Evolutionary conservation across 179 eudicot species (phyloP).

Genomic region (Nepenthes alata): DNA sequence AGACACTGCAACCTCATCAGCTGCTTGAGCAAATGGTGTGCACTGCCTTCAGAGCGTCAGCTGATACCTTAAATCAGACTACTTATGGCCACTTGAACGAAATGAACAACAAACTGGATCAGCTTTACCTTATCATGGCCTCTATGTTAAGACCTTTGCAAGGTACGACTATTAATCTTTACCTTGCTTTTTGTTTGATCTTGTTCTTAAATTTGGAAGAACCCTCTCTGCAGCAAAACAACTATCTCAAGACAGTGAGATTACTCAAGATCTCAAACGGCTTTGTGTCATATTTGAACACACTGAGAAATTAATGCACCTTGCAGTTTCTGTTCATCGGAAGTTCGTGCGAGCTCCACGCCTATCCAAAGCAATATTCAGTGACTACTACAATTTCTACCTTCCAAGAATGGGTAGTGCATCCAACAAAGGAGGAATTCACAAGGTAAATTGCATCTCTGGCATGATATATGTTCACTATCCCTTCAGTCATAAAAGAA

Average conservation of each 20-base stretch:
- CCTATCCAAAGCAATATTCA: constrained; percentile 46
- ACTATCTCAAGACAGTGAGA: constrained; percentile 32
- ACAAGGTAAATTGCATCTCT: constrained; percentile 24
- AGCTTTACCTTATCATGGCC: constrained; percentile 63
- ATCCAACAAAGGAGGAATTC: constrained; percentile 13
- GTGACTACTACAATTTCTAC: constrained; percentile 51
- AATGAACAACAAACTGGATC: constrained; percentile 59
- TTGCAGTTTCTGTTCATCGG: constrained; percentile 78
- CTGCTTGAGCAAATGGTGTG: constrained; percentile 96
- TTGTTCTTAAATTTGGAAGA: not conserved
- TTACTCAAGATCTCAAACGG: constrained; percentile 49
- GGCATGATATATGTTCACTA: not conserved
- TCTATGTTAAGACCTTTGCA: constrained; percentile 58
- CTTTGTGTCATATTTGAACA: constrained; percentile 49
- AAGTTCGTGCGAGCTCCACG: constrained; percentile 64
- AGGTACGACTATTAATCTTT: constrained; percentile 24
- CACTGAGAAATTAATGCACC: constrained; percentile 49
- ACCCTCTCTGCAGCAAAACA: constrained; percentile 39
- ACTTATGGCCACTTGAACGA: constrained; percentile 55
- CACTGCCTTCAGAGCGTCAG: constrained; percentile 79
- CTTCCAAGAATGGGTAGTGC: constrained; percentile 53
- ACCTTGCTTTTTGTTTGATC: not conserved
- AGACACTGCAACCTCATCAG: constrained; percentile 74
- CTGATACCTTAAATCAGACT: constrained; percentile 61
- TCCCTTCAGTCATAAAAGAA: not conserved